phyloP scores from a whole-genome alignment of 73 alveolate genomes.

The Uronychia setigera region DNA sequence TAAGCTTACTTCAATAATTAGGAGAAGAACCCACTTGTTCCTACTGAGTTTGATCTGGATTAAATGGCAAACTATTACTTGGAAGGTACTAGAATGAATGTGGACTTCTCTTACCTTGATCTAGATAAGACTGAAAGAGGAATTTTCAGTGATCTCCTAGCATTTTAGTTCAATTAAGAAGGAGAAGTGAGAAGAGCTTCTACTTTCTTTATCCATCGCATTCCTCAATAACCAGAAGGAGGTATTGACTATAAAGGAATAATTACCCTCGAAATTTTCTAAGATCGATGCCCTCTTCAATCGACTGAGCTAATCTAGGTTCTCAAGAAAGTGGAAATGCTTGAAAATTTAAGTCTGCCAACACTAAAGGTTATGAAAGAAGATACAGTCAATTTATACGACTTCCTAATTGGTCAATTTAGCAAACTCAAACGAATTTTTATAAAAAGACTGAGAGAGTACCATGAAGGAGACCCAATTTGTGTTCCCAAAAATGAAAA shows the following conservation, averaged over 20 bases:
- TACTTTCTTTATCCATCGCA: not conserved
- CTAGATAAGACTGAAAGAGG: not conserved
- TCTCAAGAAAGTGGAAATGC: not conserved
- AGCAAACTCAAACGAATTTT: not conserved
- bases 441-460: not conserved
- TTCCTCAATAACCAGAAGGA: not conserved
- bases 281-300: not conserved
- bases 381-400: not conserved
- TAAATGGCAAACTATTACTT: no score
- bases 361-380: not conserved
- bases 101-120: not conserved
- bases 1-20: no score
- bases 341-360: not conserved
- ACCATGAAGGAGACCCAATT: not conserved
- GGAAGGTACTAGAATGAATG: not conserved
- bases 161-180: not conserved
- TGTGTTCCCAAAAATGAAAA: not conserved
- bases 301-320: not conserved
- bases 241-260: not conserved
- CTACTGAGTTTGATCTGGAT: no score
- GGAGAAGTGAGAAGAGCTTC: not conserved
- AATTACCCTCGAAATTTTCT: not conserved
- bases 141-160: not conserved
- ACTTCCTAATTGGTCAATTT: not conserved
- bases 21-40: no score